These are phyloP conservation scores for Catenaria anguillulae DNA, from an alignment of 371 early-diverging fungal species.

Conservation along the genomic window DNA sequence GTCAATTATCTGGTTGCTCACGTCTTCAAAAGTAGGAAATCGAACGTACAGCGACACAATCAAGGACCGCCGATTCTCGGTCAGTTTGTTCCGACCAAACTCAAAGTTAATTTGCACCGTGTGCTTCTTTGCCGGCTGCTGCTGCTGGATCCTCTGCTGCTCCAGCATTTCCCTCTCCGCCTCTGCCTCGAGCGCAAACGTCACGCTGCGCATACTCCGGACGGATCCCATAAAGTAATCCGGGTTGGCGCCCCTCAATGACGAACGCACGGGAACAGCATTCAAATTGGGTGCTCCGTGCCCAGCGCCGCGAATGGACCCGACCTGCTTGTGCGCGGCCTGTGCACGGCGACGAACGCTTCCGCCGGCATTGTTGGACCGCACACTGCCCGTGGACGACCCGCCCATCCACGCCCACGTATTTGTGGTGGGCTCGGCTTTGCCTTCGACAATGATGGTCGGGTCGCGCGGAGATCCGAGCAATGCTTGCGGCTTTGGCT, in stretches of 20 bases:
- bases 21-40: no score
- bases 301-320: no score
- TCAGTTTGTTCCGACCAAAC: not conserved
- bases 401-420: not conserved
- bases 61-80: not conserved
- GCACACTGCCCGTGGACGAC: not conserved
- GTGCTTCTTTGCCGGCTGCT: not conserved
- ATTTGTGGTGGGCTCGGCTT: not conserved
- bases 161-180: not conserved
- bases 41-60: not conserved
- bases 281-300: no score
- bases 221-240: not conserved
- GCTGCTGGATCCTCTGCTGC: no score
- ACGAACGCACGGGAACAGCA: no score
- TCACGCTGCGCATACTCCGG: not conserved
- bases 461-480: not conserved
- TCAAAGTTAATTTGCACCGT: not conserved
- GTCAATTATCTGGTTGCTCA: no score
- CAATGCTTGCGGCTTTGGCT: not conserved
- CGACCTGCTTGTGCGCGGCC: no score
- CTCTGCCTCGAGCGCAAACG: not conserved
- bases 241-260: not conserved
- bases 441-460: not conserved
- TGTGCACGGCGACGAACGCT: no score
- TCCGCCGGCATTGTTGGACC: no score